Conservation (phyloP, 768 basidiomycete genomes). For the Holtermanniella nyarrowii region DNA sequence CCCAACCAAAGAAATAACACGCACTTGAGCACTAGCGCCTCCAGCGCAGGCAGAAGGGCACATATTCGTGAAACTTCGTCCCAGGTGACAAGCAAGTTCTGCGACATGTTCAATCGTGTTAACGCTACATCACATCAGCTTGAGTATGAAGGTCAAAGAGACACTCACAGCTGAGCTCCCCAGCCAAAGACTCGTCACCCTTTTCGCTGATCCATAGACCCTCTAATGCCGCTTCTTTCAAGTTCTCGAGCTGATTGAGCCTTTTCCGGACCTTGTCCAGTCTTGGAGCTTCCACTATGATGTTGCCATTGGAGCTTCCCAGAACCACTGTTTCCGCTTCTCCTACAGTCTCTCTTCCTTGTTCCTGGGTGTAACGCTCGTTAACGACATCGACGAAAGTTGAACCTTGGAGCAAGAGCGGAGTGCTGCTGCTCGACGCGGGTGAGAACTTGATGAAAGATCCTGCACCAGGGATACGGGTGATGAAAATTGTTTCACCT, state of each 20-base stretch:
- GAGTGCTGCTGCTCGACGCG: background rate
- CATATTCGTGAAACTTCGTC: conserved; percentile 55
- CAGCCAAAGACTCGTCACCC: conserved; percentile 27
- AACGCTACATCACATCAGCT: conserved; percentile 48
- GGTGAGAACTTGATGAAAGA: conserved; percentile 25
- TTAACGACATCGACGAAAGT: conserved; percentile 66
- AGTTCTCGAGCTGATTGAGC: conserved; percentile 54
- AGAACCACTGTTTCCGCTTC: conserved; percentile 51
- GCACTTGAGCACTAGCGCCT: conserved; percentile 68
- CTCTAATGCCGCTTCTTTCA: conserved; percentile 75
- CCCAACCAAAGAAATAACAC: conserved; percentile 28
- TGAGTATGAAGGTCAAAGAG: background rate
- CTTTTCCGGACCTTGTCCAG: conserved; percentile 67
- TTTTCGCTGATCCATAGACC: conserved; percentile 48
- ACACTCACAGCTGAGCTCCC: conserved; percentile 12
- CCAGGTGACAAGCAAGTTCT: conserved; percentile 65
- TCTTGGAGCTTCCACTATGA: conserved; percentile 75
- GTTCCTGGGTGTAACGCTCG: conserved; percentile 52
- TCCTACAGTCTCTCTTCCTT: background rate
- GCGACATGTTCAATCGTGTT: conserved; percentile 69
- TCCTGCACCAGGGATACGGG: conserved; percentile 20
- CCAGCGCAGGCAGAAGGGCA: conserved; percentile 52
- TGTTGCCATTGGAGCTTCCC: conserved; percentile 71
- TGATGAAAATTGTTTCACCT: conserved; percentile 61
- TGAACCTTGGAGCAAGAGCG: conserved; percentile 21